Evolutionary conservation across 805 yeast species (phyloP).

Genomic region (Lipomyces yamanashiensis): DNA sequence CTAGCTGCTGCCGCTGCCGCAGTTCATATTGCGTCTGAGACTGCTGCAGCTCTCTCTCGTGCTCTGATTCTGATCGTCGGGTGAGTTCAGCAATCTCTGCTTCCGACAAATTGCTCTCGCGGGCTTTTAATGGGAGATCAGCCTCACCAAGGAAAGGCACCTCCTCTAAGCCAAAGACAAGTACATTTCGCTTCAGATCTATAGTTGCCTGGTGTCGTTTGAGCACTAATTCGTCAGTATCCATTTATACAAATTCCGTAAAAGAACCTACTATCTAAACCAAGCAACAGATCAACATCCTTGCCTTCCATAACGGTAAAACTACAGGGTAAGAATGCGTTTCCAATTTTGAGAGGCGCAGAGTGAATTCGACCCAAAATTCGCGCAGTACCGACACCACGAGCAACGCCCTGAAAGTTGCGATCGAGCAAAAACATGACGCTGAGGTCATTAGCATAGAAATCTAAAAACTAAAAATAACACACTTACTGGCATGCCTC

Average conservation of each 20-base stretch:
- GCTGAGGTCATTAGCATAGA: conserved; percentile 3
- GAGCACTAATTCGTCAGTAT: conserved; percentile 53
- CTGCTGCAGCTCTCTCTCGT: conserved; percentile 1
- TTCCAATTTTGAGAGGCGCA: conserved; percentile 81
- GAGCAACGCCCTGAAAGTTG: conserved; percentile 79
- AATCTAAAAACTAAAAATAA: not conserved
- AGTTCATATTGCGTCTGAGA: conserved; percentile 8
- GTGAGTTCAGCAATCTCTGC: conserved; percentile 15
- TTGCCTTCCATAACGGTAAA: conserved; percentile 69
- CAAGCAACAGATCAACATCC: conserved; percentile 69
- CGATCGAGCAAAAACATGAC: conserved; percentile 75
- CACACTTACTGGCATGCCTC: conserved; percentile 58
- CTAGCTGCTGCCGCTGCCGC: conserved; percentile 9
- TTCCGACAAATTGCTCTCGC: conserved; percentile 29
- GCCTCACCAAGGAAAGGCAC: conserved; percentile 73
- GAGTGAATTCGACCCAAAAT: conserved; percentile 86
- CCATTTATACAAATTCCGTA: not conserved
- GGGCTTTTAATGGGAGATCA: conserved; percentile 60
- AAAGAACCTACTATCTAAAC: conserved; percentile 60
- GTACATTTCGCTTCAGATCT: conserved; percentile 67
- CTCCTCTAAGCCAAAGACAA: conserved; percentile 73
- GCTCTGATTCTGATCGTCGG: conserved; percentile 1
- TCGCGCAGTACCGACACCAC: conserved; percentile 84
- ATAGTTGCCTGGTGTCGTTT: conserved; percentile 83
- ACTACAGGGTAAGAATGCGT: conserved; percentile 64